Evolutionary conservation across 1,139 yeast genomes (phyloP), one percentile per base, ranked within the genome.

Genomic region (Eremothecium coryli): DNA sequence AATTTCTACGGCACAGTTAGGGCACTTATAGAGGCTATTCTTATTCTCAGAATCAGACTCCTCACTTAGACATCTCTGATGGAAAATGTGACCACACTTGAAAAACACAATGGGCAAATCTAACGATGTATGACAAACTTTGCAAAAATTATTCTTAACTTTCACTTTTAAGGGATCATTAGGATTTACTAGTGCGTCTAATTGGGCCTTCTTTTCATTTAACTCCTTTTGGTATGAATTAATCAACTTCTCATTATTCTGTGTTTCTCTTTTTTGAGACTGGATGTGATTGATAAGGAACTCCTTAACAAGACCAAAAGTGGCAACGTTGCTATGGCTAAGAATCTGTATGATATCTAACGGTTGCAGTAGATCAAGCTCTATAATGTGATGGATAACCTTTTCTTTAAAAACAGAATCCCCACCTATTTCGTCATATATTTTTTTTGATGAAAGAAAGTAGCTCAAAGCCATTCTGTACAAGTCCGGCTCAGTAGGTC

Each of bases 71-170:
- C 98, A 93, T 34, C 82, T 66, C 46, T 81, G 85, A 54, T 90
- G 98, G 52, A 74, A 86, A 3, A 93, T 76, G 50, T 90, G 98
- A 35, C 71, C 71, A 61, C 98, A 90, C 41, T 77, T 74, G 63
- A 88, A 93, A 50, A 84, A 94, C 1, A 82, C 71, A 6, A 80
- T 71, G 0, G 97, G 97, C 36, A 79, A 68, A 40, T 85, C 94
- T 21, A 90, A 61, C 17, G 73, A 68, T 34, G 71, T 65, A 11
- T 73, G 66, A 54, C 98, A 93, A 5, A 77, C 68, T 13, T 77
- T 65, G 55, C 98, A 93, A 32, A 67, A 68, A 16, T 78, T 69
- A 43, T 78, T 74, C 49, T 82, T 88, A 2, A 86, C 65, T 5
- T 76, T 67, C 24, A 73, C 68, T 2, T 88, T 77, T 29, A 73